Evolutionary conservation across 2,329 filamentous ascomycete species (phyloP).

Genomic region (Beauveria asiatica): DNA sequence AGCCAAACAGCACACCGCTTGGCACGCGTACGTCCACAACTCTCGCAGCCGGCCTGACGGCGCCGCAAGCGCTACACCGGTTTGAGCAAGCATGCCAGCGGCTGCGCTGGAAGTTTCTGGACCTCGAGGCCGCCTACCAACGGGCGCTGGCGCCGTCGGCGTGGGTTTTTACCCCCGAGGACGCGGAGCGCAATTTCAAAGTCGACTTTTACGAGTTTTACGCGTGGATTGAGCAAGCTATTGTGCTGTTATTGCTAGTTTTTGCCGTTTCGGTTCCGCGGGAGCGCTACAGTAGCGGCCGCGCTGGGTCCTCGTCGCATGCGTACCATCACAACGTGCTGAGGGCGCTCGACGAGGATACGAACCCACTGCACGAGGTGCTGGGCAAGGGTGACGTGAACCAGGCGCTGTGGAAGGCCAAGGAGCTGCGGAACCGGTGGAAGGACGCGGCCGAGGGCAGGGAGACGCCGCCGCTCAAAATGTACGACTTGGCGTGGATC

Average conservation of each 20-base stretch:
- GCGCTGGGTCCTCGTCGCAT: constrained; percentile 27
- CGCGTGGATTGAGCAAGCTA: constrained; percentile 60
- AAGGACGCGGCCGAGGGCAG: constrained; percentile 52
- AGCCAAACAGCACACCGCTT: constrained; percentile 7
- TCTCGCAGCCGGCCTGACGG: constrained; percentile 18
- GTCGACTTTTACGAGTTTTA: constrained; percentile 74
- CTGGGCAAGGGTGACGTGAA: constrained; percentile 48
- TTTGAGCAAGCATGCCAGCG: constrained; percentile 53
- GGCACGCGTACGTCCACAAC: constrained; percentile 8
- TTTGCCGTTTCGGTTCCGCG: constrained; percentile 48
- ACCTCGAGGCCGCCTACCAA: constrained; percentile 48
- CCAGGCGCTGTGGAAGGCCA: constrained; percentile 54
- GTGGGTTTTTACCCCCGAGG: constrained; percentile 27
- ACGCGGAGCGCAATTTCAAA: constrained; percentile 64
- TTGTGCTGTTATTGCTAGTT: constrained; percentile 58
- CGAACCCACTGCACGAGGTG: constrained; percentile 46
- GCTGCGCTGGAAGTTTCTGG: constrained; percentile 55
- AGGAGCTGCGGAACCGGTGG: constrained; percentile 64
- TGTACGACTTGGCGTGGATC: constrained; percentile 55
- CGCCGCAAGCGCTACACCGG: constrained; percentile 40
- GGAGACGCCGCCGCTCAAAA: constrained; percentile 37
- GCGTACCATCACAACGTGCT: constrained; percentile 65
- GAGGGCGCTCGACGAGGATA: constrained; percentile 46
- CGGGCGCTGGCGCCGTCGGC: constrained; percentile 34
- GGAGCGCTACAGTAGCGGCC: constrained; percentile 1